These are phyloP conservation scores for Clarireedia homoeocarpa DNA, from an alignment of 2,329 filamentous ascomycete species.

Conservation along the genomic window DNA sequence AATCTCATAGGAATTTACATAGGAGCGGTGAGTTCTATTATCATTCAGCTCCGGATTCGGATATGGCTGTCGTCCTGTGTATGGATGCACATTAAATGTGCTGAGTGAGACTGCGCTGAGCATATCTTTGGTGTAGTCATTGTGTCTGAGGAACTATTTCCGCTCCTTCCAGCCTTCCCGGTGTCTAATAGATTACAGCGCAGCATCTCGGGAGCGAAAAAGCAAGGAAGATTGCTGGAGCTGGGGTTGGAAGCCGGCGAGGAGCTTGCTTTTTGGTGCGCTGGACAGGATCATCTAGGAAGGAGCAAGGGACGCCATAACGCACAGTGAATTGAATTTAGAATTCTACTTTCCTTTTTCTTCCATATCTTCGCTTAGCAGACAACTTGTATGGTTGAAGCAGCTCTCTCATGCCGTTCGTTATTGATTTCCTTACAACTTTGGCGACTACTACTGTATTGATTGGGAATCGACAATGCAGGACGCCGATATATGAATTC, in stretches of 20 bases:
- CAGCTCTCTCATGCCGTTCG: neutral
- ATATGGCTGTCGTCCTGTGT: neutral
- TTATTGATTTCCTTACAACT: neutral
- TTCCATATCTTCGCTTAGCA: slow-evolving; percentile 2
- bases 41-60: slow-evolving; percentile 2
- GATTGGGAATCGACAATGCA: neutral
- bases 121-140: neutral
- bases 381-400: neutral
- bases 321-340: neutral
- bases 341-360: neutral
- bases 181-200: neutral
- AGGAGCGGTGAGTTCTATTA: neutral
- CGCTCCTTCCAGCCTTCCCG: neutral
- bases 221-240: neutral
- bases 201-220: neutral
- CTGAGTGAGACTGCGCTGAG: slow-evolving; percentile 6
- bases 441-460: neutral
- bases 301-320: neutral
- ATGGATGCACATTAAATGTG: neutral
- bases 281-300: neutral
- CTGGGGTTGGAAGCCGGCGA: too few relatives aligned
- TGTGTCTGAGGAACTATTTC: neutral
- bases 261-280: too few relatives aligned
- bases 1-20: neutral
- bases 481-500: neutral